Base-by-base conservation (phyloP, 2,329 filamentous ascomycete species). In the Clathrospora elynae region DNA sequence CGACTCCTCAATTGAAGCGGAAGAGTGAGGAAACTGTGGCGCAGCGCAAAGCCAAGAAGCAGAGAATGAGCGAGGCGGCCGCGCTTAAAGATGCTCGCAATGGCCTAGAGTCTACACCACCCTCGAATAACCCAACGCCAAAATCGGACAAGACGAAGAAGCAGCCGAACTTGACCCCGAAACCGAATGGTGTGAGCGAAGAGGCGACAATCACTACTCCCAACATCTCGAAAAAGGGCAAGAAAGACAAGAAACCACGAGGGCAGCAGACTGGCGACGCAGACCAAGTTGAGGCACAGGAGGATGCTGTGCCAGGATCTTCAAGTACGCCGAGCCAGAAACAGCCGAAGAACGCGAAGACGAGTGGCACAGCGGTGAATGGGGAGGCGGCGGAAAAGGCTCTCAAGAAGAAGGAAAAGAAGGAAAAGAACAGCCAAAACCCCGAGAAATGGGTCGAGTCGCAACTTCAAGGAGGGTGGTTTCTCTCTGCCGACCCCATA, bases 401-500 rank as follows among this genome's bases (percentile, higher is more conserved):
- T 17, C 23, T 20, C 25, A 12, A 32, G 12, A 51, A 48, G 42
- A 46, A 46, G 35, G 48, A 51, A 9, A 32, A 20, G 13, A 47
- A 51, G 18, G 32, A 38, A 19, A 32, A 30, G 34, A 35, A 41
- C 31, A 45, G 43, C 28, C 59, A 57, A 34, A 37, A 38, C 23
- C 26, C 41, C 3, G 44, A 46, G 17, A 50, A 49, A 23, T 66
- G 64, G 64, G 34, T 56, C 44, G 23, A 79, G 7, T 79, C 78
- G 12, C 63, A 71, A n/a, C 67, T 76, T 6, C 64, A 74, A 19
- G 81, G 78, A 26, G 82, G 82, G 14, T 75, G 76, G 40, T 81
- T 82, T 57, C 69, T 79, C 42, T 70, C 77, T 31, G 64, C 78
- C 35, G 79, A 85, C 55, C 79, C 82, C 5, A 59, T 82, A 6